Percentiles rank a stretch among this genome's conserved stretches.
Evolutionary conservation across 2,329 filamentous ascomycete genomes (phyloP).

Genomic region (Chaetomiaceae sp.): DNA sequence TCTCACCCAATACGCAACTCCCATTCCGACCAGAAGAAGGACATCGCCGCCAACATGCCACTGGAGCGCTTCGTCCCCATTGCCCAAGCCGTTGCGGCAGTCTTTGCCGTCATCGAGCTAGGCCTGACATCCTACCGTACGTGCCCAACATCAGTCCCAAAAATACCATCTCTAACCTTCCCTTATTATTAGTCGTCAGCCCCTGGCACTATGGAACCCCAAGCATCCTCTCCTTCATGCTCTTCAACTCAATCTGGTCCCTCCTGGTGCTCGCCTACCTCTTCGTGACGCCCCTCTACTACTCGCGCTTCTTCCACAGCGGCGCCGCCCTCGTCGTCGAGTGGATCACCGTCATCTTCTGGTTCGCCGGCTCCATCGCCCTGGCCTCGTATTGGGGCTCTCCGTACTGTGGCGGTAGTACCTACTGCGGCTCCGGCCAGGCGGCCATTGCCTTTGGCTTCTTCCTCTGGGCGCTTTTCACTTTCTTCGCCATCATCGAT

Average conservation of each 20-base stretch:
- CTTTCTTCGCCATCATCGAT: conserved; percentile 20
- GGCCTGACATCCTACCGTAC: conserved; percentile 70
- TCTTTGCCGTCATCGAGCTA: conserved; percentile 70
- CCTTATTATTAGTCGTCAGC: conserved; percentile 50
- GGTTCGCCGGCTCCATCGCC: conserved; percentile 83
- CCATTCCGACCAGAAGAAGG: too few relatives aligned
- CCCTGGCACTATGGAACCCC: conserved; percentile 40
- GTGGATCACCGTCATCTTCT: conserved; percentile 74
- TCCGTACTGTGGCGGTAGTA: conserved; percentile 46
- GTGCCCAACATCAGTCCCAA: conserved; percentile 6
- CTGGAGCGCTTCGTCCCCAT: conserved; percentile 57
- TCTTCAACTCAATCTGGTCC: conserved; percentile 77
- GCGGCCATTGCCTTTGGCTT: conserved; percentile 62
- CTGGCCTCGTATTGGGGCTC: conserved; percentile 62
- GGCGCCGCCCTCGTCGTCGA: conserved; percentile 65
- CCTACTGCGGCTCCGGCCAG: conserved; percentile 56
- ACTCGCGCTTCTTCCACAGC: conserved; percentile 57
- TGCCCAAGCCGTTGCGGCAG: conserved; percentile 60
- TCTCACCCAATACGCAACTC: too few relatives aligned
- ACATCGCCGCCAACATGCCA: conserved; percentile 33
- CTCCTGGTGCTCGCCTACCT: conserved; percentile 68
- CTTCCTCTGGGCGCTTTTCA: conserved; percentile 23
- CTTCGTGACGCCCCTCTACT: conserved; percentile 60
- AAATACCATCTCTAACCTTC: not conserved
- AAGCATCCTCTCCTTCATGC: conserved; percentile 65